Evolutionary conservation across 306 rosid genomes (phyloP).

Genomic region (Fagus sylvatica): DNA sequence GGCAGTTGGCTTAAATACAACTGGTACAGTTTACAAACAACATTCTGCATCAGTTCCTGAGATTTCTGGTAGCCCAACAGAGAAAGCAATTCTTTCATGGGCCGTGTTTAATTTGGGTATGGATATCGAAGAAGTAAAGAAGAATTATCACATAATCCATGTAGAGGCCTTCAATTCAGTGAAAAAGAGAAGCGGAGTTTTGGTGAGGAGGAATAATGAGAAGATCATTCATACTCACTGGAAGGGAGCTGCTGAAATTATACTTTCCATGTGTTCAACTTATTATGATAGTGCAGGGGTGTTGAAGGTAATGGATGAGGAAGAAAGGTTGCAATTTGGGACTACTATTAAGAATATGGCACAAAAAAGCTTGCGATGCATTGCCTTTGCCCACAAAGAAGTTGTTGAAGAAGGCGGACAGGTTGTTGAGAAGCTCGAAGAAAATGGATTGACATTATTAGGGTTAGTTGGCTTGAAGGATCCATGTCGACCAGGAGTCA

Average conservation of each 20-base stretch:
- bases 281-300: conserved; percentile 19
- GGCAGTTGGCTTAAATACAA: conserved; percentile 24
- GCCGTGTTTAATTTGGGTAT: not conserved
- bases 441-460: conserved; percentile 12
- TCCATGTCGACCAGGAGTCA: conserved; percentile 23
- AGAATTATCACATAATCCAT: conserved; percentile 16
- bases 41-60: conserved; percentile 14
- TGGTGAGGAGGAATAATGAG: not conserved
- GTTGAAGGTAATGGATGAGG: conserved; percentile 14
- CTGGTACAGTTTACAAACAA: conserved; percentile 16
- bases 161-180: conserved; percentile 27
- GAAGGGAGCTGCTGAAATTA: conserved; percentile 38
- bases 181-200: conserved; percentile 35
- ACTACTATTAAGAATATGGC: conserved; percentile 25
- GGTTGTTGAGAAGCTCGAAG: conserved; percentile 13
- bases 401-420: not conserved
- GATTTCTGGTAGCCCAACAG: conserved; percentile 30
- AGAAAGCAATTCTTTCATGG: conserved; percentile 32
- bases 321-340: conserved; percentile 4
- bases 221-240: conserved; percentile 12
- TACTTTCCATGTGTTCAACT: conserved; percentile 19
- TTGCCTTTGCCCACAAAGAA: conserved; percentile 25
- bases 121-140: conserved; percentile 23
- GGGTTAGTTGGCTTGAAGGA: conserved; percentile 30
- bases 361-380: conserved; percentile 29